phyloP scores from a whole-genome alignment of 73 alveolate species.

The Uronychia binucleata region DNA sequence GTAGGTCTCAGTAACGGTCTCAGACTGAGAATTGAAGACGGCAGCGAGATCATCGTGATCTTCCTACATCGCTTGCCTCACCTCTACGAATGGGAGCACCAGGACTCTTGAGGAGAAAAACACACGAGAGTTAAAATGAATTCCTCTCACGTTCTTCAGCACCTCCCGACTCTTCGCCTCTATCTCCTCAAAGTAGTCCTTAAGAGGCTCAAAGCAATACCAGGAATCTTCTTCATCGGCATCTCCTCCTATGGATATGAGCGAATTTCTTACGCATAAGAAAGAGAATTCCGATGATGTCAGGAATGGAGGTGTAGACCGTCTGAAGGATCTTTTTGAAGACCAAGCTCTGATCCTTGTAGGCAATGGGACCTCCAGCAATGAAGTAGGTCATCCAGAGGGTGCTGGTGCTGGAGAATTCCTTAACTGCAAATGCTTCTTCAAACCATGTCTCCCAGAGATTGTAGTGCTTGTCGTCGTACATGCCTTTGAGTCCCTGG shows the following conservation, averaged over 20 bases:
- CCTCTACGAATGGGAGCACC: constrained; percentile 88
- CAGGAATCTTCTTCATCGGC: constrained; percentile 61
- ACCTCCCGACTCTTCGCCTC: constrained; percentile 45
- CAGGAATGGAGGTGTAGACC: constrained; percentile 81
- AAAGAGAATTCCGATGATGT: constrained; percentile 77
- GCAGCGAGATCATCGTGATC: constrained; percentile 95
- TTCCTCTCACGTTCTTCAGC: constrained; percentile 80
- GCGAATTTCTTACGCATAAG: constrained; percentile 43
- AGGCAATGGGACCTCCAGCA: constrained; percentile 48
- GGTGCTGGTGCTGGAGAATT: constrained; percentile 72
- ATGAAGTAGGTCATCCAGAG: constrained; percentile 84
- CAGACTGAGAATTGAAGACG: constrained; percentile 82
- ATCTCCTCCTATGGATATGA: constrained; percentile 47
- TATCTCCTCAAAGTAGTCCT: constrained; percentile 63
- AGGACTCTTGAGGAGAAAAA: constrained; percentile 76
- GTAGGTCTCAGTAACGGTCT: constrained; percentile 85
- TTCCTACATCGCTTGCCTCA: constrained; percentile 92
- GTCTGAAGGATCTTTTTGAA: constrained; percentile 76
- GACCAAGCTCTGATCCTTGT: constrained; percentile 63
- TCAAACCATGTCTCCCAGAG: constrained; percentile 85
- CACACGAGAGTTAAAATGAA: constrained; percentile 84
- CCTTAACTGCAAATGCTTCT: constrained; percentile 72
- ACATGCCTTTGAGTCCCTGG: constrained; percentile 72
- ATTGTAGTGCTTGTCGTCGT: constrained; percentile 82
- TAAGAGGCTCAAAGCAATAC: constrained; percentile 67